Conservation (phyloP, 768 basidiomycete genomes). For the Lentinula aciculospora region DNA sequence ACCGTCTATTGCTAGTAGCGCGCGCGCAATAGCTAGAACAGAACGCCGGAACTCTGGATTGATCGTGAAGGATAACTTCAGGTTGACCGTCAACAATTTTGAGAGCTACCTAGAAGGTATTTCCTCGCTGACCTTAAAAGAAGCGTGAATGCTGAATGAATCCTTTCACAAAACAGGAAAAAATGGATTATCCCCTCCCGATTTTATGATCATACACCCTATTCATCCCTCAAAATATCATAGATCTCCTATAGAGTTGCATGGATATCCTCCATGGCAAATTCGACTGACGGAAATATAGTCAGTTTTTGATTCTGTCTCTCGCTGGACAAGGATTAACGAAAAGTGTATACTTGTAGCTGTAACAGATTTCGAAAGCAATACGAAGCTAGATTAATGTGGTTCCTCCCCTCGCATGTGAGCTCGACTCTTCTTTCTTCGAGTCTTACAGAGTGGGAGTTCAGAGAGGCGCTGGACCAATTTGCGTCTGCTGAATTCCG, state of each 20-base stretch:
- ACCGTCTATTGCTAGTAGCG: conserved; percentile 53
- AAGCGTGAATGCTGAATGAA: too few relatives aligned
- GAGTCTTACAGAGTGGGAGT: conserved; percentile 47
- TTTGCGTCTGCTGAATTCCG: conserved; percentile 74
- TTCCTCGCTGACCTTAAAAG: too few relatives aligned
- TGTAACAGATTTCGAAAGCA: conserved; percentile 19
- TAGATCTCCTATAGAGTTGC: conserved; percentile 51
- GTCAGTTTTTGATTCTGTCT: conserved; percentile 34
- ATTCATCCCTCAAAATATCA: conserved; percentile 32
- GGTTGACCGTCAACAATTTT: conserved; percentile 39
- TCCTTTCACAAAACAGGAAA: too few relatives aligned
- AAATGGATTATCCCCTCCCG: conserved; percentile 57
- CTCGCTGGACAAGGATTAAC: conserved; percentile 1
- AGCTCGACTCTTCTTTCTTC: conserved; percentile 13
- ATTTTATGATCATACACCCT: conserved; percentile 73
- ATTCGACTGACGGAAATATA: conserved; percentile 75
- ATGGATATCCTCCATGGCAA: conserved; percentile 85
- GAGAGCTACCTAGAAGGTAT: conserved; percentile 56
- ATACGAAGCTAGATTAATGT: conserved; percentile 6
- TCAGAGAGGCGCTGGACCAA: conserved; percentile 68
- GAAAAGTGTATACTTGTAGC: conserved; percentile 15
- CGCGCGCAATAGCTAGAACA: conserved; percentile 38
- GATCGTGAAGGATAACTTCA: conserved; percentile 16
- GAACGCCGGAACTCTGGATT: conserved; percentile 18
- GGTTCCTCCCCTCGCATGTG: conserved; percentile 14